Evolutionary conservation across 2,329 filamentous ascomycete species (phyloP).

Genomic region (Shiraia sp.): DNA sequence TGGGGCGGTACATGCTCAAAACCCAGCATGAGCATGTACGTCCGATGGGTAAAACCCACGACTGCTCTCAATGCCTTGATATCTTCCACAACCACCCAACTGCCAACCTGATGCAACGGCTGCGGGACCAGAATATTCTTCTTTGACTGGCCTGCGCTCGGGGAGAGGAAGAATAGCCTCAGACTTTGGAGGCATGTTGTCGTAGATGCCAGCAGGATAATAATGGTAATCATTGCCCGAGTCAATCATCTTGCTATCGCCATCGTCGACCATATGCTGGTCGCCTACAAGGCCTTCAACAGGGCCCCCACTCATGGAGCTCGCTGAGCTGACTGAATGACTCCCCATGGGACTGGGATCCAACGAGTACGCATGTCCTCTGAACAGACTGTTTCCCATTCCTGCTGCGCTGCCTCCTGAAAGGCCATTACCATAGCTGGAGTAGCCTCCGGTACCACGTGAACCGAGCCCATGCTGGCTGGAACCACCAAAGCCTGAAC

Average conservation of each 20-base stretch:
- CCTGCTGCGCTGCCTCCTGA: slow-evolving; percentile 32
- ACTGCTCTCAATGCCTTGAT: slow-evolving; percentile 52
- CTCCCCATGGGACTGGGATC: slow-evolving; percentile 46
- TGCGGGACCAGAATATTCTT: slow-evolving; percentile 45
- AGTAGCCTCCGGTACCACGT: slow-evolving; percentile 57
- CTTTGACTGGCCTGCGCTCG: slow-evolving; percentile 46
- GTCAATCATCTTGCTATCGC: slow-evolving; percentile 47
- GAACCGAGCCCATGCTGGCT: slow-evolving; percentile 66
- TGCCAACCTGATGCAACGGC: slow-evolving; percentile 39
- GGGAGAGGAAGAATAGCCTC: slow-evolving; percentile 39
- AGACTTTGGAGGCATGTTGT: slow-evolving; percentile 40
- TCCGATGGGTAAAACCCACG: slow-evolving; percentile 54
- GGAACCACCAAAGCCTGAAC: slow-evolving; percentile 33
- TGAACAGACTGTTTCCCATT: slow-evolving; percentile 40
- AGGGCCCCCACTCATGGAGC: slow-evolving; percentile 45
- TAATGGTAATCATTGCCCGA: slow-evolving; percentile 52
- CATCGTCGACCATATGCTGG: slow-evolving; percentile 45
- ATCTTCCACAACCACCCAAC: slow-evolving; percentile 47
- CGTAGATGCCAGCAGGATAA: slow-evolving; percentile 51
- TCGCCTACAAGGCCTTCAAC: slow-evolving; percentile 49
- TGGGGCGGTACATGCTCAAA: slow-evolving; percentile 38
- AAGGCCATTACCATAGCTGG: slow-evolving; percentile 36
- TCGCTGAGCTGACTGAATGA: slow-evolving; percentile 51
- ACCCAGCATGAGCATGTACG: slow-evolving; percentile 46
- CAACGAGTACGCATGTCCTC: slow-evolving; percentile 42